Evolutionary conservation across 306 rosid genomes (phyloP).

Genomic region (Trichosanthes cucumerina): DNA sequence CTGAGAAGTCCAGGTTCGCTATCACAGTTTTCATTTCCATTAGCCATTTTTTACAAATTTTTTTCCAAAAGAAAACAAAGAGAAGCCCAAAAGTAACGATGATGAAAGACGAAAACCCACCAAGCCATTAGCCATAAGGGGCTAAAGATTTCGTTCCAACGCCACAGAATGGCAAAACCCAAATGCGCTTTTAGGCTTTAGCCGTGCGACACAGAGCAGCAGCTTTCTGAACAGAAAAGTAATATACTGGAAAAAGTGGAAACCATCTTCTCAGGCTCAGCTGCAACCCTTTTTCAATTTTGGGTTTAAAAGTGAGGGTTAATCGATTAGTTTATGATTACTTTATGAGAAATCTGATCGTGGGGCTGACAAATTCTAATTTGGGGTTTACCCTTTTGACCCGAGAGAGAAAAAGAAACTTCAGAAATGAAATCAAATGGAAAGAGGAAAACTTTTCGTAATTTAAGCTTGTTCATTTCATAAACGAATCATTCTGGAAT

Average conservation of each 20-base stretch:
- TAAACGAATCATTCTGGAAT: not conserved
- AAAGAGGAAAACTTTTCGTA: not conserved
- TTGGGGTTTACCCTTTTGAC: not conserved
- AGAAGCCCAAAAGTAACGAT: not conserved
- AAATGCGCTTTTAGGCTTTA: constrained; percentile 5
- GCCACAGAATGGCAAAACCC: constrained; percentile 5
- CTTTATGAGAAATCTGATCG: not conserved
- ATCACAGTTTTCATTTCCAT: constrained; percentile 31
- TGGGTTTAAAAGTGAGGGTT: not conserved
- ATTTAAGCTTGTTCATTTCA: constrained; percentile 1
- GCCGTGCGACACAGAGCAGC: constrained; percentile 5
- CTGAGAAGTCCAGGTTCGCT: constrained; percentile 35
- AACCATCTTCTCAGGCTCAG: constrained; percentile 11
- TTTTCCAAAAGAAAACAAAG: not conserved
- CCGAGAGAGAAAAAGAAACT: not conserved
- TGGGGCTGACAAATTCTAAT: not conserved
- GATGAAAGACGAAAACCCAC: constrained; percentile 10
- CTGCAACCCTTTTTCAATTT: not conserved
- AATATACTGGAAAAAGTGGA: constrained; percentile 9
- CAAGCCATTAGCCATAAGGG: constrained; percentile 1
- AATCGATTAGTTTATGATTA: not conserved
- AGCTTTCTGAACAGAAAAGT: constrained; percentile 14
- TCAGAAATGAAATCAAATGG: not conserved
- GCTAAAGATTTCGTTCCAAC: not conserved
- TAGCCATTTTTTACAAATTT: constrained; percentile 39